phyloP scores from a whole-genome alignment of 768 basidiomycete species.

The Psilocybe cyanescens region DNA sequence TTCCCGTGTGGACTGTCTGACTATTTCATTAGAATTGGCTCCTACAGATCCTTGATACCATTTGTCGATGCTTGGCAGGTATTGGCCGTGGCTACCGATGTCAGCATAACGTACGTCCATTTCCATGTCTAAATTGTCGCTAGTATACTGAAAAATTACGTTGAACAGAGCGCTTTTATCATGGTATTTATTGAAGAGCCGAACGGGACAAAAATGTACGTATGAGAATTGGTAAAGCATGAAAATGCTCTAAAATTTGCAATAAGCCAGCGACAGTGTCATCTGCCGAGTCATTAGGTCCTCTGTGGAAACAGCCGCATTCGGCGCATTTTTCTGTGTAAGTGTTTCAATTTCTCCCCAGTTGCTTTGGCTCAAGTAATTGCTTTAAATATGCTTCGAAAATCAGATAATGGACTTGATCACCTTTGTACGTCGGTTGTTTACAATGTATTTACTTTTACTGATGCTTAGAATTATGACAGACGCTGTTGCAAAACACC shows the following conservation, averaged over 20 bases:
- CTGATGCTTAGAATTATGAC: neutral
- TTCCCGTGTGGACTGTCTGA: neutral
- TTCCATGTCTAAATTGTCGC: neutral
- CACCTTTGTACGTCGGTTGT: slow-evolving; percentile 23
- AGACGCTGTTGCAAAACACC: slow-evolving; percentile 26
- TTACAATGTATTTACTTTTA: neutral
- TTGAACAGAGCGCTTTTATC: slow-evolving; percentile 24
- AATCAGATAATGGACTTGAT: slow-evolving; percentile 31
- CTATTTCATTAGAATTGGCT: slow-evolving; percentile 20
- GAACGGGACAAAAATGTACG: slow-evolving; percentile 28
- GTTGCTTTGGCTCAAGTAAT: neutral
- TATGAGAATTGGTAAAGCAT: neutral
- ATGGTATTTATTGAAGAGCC: slow-evolving; percentile 27
- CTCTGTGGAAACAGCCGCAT: slow-evolving; percentile 32
- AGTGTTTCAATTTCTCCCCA: slow-evolving; percentile 5
- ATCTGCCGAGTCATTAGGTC: slow-evolving; percentile 30
- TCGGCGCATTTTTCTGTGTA: slow-evolving; percentile 35
- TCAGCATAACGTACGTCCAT: slow-evolving; percentile 30
- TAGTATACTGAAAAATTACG: neutral
- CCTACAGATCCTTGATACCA: slow-evolving; percentile 28
- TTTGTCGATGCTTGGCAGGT: slow-evolving; percentile 34
- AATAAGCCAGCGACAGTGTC: slow-evolving; percentile 29
- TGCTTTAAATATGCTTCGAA: neutral
- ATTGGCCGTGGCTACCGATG: slow-evolving; percentile 28
- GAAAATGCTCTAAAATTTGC: neutral